Conservation (phyloP, 169 alveolate species). For the Miamiensis avidus region DNA sequence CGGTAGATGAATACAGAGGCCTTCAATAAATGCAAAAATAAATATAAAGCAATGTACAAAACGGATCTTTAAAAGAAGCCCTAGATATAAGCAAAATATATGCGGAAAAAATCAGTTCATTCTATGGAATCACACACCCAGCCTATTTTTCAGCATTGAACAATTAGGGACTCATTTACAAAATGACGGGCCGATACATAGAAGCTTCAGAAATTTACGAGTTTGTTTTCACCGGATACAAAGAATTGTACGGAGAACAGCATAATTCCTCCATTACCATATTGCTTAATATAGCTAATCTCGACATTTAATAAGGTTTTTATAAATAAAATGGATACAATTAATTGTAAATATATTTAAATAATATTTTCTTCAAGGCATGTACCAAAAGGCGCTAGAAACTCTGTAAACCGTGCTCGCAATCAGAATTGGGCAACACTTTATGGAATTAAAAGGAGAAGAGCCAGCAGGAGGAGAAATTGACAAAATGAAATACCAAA, state of each 20-base stretch:
- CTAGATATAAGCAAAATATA: background rate
- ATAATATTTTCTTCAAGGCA: background rate
- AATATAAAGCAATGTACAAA: background rate
- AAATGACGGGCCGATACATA: background rate
- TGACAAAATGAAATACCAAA: background rate
- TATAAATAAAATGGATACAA: background rate
- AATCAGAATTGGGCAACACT: background rate
- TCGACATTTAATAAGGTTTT: background rate
- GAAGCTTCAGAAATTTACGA: background rate
- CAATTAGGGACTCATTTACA: background rate
- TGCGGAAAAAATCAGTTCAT: background rate
- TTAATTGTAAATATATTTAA: too few relatives aligned
- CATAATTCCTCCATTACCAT: background rate
- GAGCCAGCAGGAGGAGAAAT: background rate
- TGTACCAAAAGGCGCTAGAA: background rate
- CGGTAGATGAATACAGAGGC: background rate
- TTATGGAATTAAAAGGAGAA: background rate
- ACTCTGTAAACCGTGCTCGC: background rate
- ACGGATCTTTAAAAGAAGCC: background rate
- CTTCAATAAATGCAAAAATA: background rate
- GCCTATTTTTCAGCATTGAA: background rate
- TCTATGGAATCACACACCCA: background rate
- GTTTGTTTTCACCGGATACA: background rate
- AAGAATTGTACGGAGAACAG: background rate
- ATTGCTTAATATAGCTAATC: background rate